Evolutionary conservation across 179 eudicot species (phyloP).

Genomic region (Silene coronaria): DNA sequence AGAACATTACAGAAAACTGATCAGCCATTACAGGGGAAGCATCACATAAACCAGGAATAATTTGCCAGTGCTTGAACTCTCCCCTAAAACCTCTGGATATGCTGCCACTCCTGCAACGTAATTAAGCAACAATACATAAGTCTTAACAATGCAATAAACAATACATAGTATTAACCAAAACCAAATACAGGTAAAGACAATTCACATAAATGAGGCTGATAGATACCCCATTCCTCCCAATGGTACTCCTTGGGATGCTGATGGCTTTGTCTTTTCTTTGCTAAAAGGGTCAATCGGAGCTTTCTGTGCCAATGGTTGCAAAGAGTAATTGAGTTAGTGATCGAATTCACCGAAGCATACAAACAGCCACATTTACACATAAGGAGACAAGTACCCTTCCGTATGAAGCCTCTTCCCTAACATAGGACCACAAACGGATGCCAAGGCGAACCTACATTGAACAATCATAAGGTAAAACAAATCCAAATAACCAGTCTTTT

Average conservation of each 20-base stretch:
- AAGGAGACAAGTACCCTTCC: slow-evolving; percentile 68
- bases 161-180: slow-evolving; percentile 14
- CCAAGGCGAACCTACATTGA: slow-evolving; percentile 75
- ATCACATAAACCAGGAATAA: slow-evolving; percentile 89
- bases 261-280: slow-evolving; percentile 73
- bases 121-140: slow-evolving; percentile 17
- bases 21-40: slow-evolving; percentile 95
- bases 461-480: slow-evolving; percentile 3
- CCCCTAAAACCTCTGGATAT: slow-evolving; percentile 99
- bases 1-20: slow-evolving; percentile 88
- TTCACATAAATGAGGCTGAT: slow-evolving; percentile 9
- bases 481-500: not conserved
- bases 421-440: slow-evolving; percentile 87
- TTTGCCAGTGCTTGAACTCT: slow-evolving; percentile 92
- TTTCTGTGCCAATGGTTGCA: slow-evolving; percentile 43
- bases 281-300: slow-evolving; percentile 98
- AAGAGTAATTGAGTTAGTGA: not conserved
- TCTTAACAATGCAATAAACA: slow-evolving; percentile 15
- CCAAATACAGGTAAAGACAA: not conserved
- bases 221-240: slow-evolving; percentile 99
- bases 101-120: slow-evolving; percentile 80
- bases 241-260: slow-evolving; percentile 95
- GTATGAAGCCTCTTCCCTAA: slow-evolving; percentile 95
- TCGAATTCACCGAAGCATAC: not conserved
- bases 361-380: not conserved